phyloP scores from a whole-genome alignment of 2,329 filamentous ascomycete genomes.

The Cladophialophora bantiana region DNA sequence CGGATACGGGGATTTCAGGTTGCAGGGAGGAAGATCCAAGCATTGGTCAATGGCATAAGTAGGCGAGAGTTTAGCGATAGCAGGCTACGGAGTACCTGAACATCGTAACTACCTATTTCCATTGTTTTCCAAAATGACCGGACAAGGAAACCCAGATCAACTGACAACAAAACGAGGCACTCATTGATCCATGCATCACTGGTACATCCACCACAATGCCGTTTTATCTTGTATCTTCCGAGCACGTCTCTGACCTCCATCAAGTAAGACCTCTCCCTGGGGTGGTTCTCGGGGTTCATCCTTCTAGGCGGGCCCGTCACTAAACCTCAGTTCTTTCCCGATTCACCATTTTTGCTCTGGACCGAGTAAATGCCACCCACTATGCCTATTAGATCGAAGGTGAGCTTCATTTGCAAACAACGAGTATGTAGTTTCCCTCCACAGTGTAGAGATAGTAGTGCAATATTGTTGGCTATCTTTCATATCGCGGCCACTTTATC shows the following conservation, averaged over 20 bases:
- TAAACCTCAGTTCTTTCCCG: not conserved
- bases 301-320: not conserved
- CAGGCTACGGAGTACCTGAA: constrained; percentile 11
- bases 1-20: not conserved
- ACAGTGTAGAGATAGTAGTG: no score
- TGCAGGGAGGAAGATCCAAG: not conserved
- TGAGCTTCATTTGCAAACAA: no score
- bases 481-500: no score
- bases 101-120: not conserved
- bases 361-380: not conserved
- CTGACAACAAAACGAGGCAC: not conserved
- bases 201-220: not conserved
- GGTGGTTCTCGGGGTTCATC: not conserved
- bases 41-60: constrained; percentile 14
- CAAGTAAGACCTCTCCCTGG: not conserved
- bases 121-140: not conserved
- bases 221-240: not conserved
- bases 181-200: not conserved
- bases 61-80: constrained; percentile 10
- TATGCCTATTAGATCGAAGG: not conserved
- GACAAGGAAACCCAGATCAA: constrained; percentile 1
- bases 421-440: no score
- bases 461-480: no score
- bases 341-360: not conserved
- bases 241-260: not conserved